Evolutionary conservation across 257 asterid species (phyloP).

Genomic region (Primulina huaijiensis): DNA sequence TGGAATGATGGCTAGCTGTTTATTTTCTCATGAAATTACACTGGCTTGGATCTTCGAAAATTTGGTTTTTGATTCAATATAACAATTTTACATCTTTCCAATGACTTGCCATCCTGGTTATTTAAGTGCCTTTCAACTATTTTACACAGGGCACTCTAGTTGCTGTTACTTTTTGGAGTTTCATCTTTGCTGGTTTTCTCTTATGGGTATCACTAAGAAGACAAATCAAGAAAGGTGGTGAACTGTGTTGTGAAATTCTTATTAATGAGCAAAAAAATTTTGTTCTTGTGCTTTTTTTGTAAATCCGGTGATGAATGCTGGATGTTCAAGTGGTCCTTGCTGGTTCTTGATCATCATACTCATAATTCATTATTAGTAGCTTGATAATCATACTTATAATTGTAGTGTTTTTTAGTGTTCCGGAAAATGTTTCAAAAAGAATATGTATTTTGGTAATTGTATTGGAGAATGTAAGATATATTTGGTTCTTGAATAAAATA

Average conservation of each 20-base stretch:
- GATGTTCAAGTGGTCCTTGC: neutral
- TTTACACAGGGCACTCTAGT: slow-evolving; percentile 38
- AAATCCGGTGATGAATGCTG: neutral
- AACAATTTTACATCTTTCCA: neutral
- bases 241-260: slow-evolving; percentile 18
- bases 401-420: neutral
- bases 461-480: neutral
- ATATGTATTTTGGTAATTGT: neutral
- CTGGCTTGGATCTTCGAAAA: neutral
- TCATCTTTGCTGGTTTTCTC: slow-evolving; percentile 36
- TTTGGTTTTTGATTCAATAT: neutral
- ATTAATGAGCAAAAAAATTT: neutral
- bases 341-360: neutral
- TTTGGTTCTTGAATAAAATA: too few species aligned
- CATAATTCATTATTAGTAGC: slow-evolving; percentile 3
- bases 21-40: neutral
- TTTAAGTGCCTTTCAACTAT: slow-evolving; percentile 19
- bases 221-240: slow-evolving; percentile 65
- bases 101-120: neutral
- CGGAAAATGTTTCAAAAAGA: neutral
- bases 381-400: neutral
- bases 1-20: slow-evolving; percentile 2
- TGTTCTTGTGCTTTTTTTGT: slow-evolving; percentile 9
- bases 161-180: slow-evolving; percentile 39
- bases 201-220: slow-evolving; percentile 32